Base-by-base conservation (phyloP, 352 stramenopile genomes). In the Phytophthora ohioensis region DNA sequence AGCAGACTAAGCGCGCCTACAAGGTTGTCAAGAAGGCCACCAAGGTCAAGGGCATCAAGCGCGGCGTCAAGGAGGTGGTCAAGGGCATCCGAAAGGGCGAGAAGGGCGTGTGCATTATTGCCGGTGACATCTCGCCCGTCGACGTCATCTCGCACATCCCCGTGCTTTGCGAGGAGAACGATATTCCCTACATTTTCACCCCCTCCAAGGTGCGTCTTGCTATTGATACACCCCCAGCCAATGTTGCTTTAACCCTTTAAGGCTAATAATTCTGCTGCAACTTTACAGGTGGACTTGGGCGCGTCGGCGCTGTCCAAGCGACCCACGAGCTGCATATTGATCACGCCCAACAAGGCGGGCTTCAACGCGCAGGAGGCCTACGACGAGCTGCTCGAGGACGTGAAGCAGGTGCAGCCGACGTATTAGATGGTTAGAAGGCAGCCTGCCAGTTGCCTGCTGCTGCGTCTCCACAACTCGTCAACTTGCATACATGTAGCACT, bases 91-190 rank as follows among this genome's bases (percentile, higher is more conserved):
- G 92, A 64, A 98, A 98, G 81, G 95, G 95, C 48, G 94, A 99
- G 60, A 99, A 98, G 78, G 98, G 98, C 47, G 73, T 99, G 45
- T 99, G 97, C 71, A 92, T 99, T 60, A 97, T 99, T 49, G 98
- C 98, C 3, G 98, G 98, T 41, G 98, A 99, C 87, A 99, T 99
- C 69, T 99, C 94, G 64, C 98, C 98, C n/a, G 94, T 99, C 42
- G 98, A 99, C 78, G 98, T 99, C n/a, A 98, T 99, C 71, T 98
- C 93, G 64, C 98, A 99, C 90, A 92, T 99, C 57, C 98, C 98
- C 12, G 87, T 99, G 59, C 83, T 99, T 49, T 98, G 98, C 68
- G 98, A 99, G 79, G 98, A 99, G 83, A 93, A 99, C 73, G 91
- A 99, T 73, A 98, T 99, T 52, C 95, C 97, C 21, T 99, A 99